These are phyloP conservation scores for Myxozyma vanderwaltii DNA, from an alignment of 805 yeast species.

Conservation along the genomic window DNA sequence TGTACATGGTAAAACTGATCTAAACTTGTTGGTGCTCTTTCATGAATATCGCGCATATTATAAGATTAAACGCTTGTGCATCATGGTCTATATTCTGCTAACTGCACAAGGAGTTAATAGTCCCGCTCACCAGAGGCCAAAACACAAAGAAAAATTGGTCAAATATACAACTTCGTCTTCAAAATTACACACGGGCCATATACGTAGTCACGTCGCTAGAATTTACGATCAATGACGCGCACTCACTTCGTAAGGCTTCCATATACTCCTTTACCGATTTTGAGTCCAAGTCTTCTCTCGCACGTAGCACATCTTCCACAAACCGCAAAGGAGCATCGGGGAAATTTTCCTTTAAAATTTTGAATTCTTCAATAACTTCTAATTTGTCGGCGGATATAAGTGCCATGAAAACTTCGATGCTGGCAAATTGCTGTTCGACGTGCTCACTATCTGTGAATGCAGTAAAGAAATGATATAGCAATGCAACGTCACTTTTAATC, in stretches of 20 bases:
- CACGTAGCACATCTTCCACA: constrained; percentile 61
- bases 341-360: constrained; percentile 65
- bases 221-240: constrained; percentile 6
- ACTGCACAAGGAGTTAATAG: too few relatives aligned
- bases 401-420: constrained; percentile 65
- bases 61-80: too few relatives aligned
- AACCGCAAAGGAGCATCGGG: constrained; percentile 78
- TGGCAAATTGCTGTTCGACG: constrained; percentile 54
- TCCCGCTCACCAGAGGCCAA: too few relatives aligned
- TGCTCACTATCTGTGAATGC: constrained; percentile 47
- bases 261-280: constrained; percentile 41
- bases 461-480: constrained; percentile 56
- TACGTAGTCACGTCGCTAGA: constrained; percentile 12
- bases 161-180: too few relatives aligned
- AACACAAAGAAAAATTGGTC: too few relatives aligned
- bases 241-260: constrained; percentile 33
- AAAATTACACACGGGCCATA: constrained; percentile 8
- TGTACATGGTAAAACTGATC: too few relatives aligned
- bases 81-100: too few relatives aligned
- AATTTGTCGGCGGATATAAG: constrained; percentile 47
- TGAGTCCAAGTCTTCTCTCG: constrained; percentile 45
- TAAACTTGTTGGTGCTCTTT: too few relatives aligned
- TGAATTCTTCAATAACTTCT: constrained; percentile 50
- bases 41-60: too few relatives aligned
- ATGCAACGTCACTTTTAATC: constrained; percentile 62